Conservation (phyloP, 1,139 yeast genomes). For the Suzukiozyma palmioleophila region DNA sequence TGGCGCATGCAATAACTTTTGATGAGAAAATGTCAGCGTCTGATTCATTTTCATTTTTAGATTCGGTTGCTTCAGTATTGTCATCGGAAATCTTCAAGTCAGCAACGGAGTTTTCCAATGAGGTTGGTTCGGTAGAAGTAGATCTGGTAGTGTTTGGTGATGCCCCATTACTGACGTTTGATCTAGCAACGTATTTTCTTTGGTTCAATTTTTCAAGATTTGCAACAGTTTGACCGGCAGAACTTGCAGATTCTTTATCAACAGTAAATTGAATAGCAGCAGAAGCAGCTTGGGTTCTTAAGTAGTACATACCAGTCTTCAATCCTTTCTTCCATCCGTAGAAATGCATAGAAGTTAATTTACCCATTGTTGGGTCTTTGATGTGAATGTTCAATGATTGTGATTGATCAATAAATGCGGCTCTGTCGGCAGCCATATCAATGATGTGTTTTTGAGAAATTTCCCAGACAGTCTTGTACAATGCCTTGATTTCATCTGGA, state of each 20-base stretch:
- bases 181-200: conserved; percentile 44
- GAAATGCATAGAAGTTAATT: conserved; percentile 56
- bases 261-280: conserved; percentile 61
- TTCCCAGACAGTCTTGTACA: conserved; percentile 62
- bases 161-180: conserved; percentile 23
- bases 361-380: conserved; percentile 53
- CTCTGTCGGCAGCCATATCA: conserved; percentile 61
- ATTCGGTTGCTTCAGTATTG: conserved; percentile 12
- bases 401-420: conserved; percentile 56
- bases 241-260: conserved; percentile 32
- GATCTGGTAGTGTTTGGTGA: conserved; percentile 27
- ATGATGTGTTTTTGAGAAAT: conserved; percentile 52
- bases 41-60: conserved; percentile 18
- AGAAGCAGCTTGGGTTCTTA: conserved; percentile 60
- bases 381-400: conserved; percentile 57
- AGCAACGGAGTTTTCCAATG: conserved; percentile 46
- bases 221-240: conserved; percentile 52
- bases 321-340: conserved; percentile 62
- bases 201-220: conserved; percentile 51
- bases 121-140: conserved; percentile 46
- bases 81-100: conserved; percentile 32
- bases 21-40: conserved; percentile 81
- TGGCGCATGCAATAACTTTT: conserved; percentile 93
- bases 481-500: conserved; percentile 47
- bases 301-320: conserved; percentile 61